Evolutionary conservation across 2,329 filamentous ascomycete species (phyloP).

Genomic region (Alternaria arbusti): DNA sequence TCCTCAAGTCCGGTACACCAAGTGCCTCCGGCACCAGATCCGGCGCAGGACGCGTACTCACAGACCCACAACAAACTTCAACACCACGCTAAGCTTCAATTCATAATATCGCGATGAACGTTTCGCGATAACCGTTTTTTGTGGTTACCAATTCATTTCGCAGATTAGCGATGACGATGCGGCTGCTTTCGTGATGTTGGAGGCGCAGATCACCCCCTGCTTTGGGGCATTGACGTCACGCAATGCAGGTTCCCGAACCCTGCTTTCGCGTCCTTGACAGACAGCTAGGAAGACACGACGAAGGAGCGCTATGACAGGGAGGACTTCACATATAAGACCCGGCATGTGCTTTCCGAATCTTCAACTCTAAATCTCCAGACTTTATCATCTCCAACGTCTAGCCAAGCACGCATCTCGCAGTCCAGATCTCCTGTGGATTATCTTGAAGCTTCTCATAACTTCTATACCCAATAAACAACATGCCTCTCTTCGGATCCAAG

Average conservation of each 20-base stretch:
- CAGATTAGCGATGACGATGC: constrained; percentile 9
- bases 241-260: constrained; percentile 8
- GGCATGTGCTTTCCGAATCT: background rate
- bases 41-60: background rate
- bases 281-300: background rate
- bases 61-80: constrained; percentile 22
- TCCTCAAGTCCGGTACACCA: constrained; percentile 11
- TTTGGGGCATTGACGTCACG: constrained; percentile 24
- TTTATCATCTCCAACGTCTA: background rate
- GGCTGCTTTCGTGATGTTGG: constrained; percentile 1
- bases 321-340: background rate
- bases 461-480: constrained; percentile 11
- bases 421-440: background rate
- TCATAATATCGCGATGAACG: background rate
- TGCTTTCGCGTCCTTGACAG: constrained; percentile 2
- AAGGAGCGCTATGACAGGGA: background rate
- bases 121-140: background rate
- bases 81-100: background rate
- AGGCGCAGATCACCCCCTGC: constrained; percentile 10
- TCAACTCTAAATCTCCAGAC: background rate
- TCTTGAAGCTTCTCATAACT: background rate
- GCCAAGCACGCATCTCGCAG: background rate
- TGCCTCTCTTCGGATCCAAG: constrained; percentile 46
- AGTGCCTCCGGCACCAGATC: constrained; percentile 11
- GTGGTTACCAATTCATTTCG: background rate